A percentile compares a stretch with the other conserved stretches of the same genome.
phyloP scores from a whole-genome alignment of 1,284 basidiomycete species.

The Boletus smithii region DNA sequence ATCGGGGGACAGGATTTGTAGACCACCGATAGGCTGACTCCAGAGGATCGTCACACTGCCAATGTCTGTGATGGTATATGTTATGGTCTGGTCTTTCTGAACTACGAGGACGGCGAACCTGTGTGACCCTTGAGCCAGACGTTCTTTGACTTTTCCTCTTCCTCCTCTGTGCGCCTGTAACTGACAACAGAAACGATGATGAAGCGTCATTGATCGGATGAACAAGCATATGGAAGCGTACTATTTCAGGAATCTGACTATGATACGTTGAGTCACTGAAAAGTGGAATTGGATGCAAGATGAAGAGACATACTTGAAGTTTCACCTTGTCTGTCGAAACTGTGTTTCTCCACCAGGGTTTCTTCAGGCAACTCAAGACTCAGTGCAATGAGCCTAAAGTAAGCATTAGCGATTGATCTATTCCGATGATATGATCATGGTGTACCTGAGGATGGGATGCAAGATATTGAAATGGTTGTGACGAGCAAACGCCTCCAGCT shows the following conservation, averaged over 20 bases:
- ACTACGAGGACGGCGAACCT: constrained; percentile 35
- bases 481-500: constrained; percentile 50
- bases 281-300: not conserved
- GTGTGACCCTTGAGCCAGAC: constrained; percentile 64
- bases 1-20: constrained; percentile 51
- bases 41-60: constrained; percentile 54
- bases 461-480: constrained; percentile 52
- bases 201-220: too few relatives aligned
- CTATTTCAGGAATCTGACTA: constrained; percentile 46
- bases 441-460: constrained; percentile 45
- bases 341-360: constrained; percentile 49
- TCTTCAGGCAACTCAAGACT: constrained; percentile 60
- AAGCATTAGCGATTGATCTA: not conserved
- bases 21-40: constrained; percentile 54
- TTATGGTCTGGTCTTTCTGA: not conserved
- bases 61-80: constrained; percentile 39
- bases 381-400: constrained; percentile 45
- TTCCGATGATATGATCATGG: not conserved
- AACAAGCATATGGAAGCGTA: constrained; percentile 18
- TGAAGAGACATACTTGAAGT: constrained; percentile 39
- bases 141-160: constrained; percentile 50
- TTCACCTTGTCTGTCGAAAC: constrained; percentile 40
- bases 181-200: constrained; percentile 25
- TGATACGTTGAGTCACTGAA: constrained; percentile 1
- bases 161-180: constrained; percentile 44